Conservation (phyloP, 352 stramenopile species). For the Blastocystis sp. region DNA sequence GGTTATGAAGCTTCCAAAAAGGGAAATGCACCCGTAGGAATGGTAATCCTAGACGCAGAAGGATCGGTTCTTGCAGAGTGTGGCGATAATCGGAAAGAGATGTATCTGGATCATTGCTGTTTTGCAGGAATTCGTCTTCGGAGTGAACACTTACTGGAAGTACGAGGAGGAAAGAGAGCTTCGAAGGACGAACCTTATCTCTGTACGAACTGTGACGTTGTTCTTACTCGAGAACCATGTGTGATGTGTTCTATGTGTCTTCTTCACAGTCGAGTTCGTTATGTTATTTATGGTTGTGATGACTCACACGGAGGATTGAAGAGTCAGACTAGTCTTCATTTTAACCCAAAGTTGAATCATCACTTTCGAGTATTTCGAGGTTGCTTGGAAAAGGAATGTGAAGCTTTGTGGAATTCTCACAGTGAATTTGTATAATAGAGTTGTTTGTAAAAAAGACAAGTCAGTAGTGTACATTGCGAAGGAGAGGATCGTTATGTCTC, state of each 20-base stretch:
- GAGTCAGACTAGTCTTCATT: slow-evolving; percentile 38
- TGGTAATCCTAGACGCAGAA: slow-evolving; percentile 39
- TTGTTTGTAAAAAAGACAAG: slow-evolving; percentile 55
- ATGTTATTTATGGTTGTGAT: slow-evolving; percentile 51
- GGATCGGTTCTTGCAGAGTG: slow-evolving; percentile 20
- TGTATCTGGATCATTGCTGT: slow-evolving; percentile 56
- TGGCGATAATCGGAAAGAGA: slow-evolving; percentile 24
- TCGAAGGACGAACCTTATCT: slow-evolving; percentile 55
- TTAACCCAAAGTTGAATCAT: slow-evolving; percentile 30
- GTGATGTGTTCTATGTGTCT: slow-evolving; percentile 58
- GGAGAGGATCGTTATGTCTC: background rate
- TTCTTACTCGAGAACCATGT: slow-evolving; percentile 37
- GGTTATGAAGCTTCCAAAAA: background rate
- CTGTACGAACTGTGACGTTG: slow-evolving; percentile 46
- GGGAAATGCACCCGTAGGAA: slow-evolving; percentile 25
- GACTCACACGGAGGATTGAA: slow-evolving; percentile 26
- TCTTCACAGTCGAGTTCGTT: slow-evolving; percentile 44
- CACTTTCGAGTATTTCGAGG: slow-evolving; percentile 58
- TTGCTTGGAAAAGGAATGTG: slow-evolving; percentile 29
- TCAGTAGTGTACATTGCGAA: slow-evolving; percentile 14
- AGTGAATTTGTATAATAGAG: background rate
- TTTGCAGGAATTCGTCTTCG: slow-evolving; percentile 16
- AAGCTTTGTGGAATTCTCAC: slow-evolving; percentile 4
- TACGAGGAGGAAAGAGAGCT: background rate
- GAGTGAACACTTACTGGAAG: background rate